Evolutionary conservation across 1,284 basidiomycete genomes (phyloP).

Genomic region (Veloporphyrellus conicus): DNA sequence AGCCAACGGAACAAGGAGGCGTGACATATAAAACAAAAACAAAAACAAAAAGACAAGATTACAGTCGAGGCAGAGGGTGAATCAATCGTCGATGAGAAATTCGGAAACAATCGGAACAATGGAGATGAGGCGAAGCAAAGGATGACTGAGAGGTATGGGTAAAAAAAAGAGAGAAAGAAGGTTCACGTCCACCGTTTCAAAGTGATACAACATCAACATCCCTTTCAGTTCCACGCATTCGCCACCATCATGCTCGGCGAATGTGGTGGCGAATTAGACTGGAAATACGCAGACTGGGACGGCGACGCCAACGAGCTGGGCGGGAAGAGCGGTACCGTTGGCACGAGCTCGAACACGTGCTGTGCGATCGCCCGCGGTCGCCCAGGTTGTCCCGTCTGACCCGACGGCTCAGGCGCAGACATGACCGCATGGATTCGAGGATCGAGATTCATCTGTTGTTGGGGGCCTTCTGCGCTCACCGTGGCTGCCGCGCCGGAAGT

Average conservation of each 20-base stretch:
- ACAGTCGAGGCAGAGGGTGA: background rate
- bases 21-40: background rate
- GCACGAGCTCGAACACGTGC: slow-evolving; percentile 77
- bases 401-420: slow-evolving; percentile 49
- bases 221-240: slow-evolving; percentile 25
- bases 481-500: slow-evolving; percentile 39
- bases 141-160: background rate
- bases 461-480: slow-evolving; percentile 19
- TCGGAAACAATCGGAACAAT: background rate
- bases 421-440: slow-evolving; percentile 73
- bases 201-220: background rate
- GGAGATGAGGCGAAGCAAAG: too few relatives aligned
- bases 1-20: background rate
- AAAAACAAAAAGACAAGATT: background rate
- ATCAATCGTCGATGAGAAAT: background rate
- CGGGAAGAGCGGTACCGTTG: slow-evolving; percentile 67
- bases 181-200: too few relatives aligned
- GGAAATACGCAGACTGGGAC: slow-evolving; percentile 58
- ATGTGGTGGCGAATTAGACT: slow-evolving; percentile 57
- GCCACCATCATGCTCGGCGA: slow-evolving; percentile 42
- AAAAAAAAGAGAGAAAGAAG: too few relatives aligned
- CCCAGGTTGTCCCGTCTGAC: slow-evolving; percentile 35
- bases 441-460: slow-evolving; percentile 58
- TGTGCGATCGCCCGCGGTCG: slow-evolving; percentile 52
- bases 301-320: slow-evolving; percentile 63